Conservation (phyloP, 768 basidiomycete species). For the Russula virescens region DNA sequence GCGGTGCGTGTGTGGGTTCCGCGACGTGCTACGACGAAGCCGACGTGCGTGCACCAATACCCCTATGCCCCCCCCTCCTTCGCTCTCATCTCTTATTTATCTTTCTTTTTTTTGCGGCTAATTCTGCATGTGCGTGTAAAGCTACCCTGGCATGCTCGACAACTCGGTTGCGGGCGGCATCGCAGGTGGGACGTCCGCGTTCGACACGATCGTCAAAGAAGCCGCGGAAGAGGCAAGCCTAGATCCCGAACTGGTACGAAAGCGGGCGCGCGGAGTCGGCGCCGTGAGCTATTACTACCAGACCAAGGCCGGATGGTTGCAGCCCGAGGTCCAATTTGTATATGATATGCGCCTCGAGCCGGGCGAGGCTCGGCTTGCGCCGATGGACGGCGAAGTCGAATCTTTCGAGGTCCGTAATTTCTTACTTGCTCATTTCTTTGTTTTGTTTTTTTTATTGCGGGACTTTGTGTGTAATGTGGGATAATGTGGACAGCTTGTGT, state of each 20-base stretch:
- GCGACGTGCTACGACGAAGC: slow-evolving; percentile 77
- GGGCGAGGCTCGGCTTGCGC: slow-evolving; percentile 53
- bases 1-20: slow-evolving; percentile 77
- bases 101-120: not conserved
- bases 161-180: slow-evolving; percentile 93
- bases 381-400: slow-evolving; percentile 91
- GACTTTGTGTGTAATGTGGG: not conserved
- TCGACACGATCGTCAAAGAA: slow-evolving; percentile 83
- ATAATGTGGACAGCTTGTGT: slow-evolving; percentile 48
- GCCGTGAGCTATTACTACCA: slow-evolving; percentile 77
- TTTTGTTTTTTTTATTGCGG: not conserved
- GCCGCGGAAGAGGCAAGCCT: slow-evolving; percentile 92
- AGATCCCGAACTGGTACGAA: slow-evolving; percentile 53
- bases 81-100: not conserved
- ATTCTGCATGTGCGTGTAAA: slow-evolving; percentile 26
- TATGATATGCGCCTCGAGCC: slow-evolving; percentile 76
- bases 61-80: not conserved
- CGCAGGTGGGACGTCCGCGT: slow-evolving; percentile 63
- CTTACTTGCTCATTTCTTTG: not conserved
- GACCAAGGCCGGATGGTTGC: slow-evolving; percentile 68
- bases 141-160: slow-evolving; percentile 83
- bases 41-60: slow-evolving; percentile 53
- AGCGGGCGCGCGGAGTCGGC: slow-evolving; percentile 56
- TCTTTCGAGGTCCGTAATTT: slow-evolving; percentile 65
- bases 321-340: slow-evolving; percentile 83